Conservation (phyloP, 2,329 filamentous ascomycete species). For the Verticillium klebahnii region DNA sequence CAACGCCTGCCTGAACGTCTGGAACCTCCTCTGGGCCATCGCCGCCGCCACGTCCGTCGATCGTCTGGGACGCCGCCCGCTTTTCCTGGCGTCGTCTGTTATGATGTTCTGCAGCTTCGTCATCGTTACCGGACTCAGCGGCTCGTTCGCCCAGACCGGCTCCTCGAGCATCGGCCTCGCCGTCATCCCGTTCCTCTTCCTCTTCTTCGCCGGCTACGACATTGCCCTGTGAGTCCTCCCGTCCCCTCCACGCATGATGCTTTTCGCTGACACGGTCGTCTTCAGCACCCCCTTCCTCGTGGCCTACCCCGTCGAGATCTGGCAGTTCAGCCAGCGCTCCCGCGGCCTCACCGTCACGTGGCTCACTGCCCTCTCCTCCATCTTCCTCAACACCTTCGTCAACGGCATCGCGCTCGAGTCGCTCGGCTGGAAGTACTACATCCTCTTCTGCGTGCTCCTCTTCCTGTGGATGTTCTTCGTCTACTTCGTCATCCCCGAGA, state of each 20-base stretch:
- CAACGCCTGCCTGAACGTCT: constrained; percentile 38
- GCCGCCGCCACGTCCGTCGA: constrained; percentile 47
- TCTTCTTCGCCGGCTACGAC: constrained; percentile 41
- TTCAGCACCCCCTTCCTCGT: constrained; percentile 42
- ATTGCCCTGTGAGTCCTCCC: constrained; percentile 41
- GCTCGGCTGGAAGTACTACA: constrained; percentile 47
- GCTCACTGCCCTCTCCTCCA: constrained; percentile 47
- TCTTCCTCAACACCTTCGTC: constrained; percentile 49
- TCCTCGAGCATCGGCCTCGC: constrained; percentile 43
- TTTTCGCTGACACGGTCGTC: not conserved
- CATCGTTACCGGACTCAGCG: constrained; percentile 40
- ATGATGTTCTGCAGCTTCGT: constrained; percentile 35
- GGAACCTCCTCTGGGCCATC: constrained; percentile 46
- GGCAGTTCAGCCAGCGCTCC: constrained; percentile 44
- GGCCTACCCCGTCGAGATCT: constrained; percentile 47
- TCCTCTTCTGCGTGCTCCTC: constrained; percentile 52
- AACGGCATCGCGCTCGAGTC: constrained; percentile 50
- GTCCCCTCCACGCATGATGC: not conserved
- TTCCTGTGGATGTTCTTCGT: constrained; percentile 50
- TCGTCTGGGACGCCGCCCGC: constrained; percentile 48
- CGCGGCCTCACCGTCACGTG: constrained; percentile 55
- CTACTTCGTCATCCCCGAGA: constrained; percentile 56
- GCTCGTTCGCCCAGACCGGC: constrained; percentile 43
- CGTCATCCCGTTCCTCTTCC: constrained; percentile 38
- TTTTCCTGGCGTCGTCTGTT: constrained; percentile 25